A percentile compares a stretch with the other conserved stretches of the same genome.
phyloP scores from a whole-genome alignment of 345 rosid species.

The Brassica nigra region DNA sequence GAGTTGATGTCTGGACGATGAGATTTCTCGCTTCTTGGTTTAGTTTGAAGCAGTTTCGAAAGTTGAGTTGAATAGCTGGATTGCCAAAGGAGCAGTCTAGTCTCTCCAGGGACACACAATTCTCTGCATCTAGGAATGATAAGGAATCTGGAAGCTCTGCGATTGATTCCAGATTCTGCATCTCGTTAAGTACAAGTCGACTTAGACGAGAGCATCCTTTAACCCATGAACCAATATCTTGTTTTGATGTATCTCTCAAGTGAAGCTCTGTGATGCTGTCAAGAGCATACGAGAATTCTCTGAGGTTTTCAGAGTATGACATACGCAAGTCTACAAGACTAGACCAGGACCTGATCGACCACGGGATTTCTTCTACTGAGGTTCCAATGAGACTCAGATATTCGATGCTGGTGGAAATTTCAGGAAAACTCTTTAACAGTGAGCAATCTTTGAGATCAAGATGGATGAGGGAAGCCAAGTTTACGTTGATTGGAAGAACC shows the following conservation, averaged over 20 bases:
- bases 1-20: not conserved
- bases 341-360: no score
- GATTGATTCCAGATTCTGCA: not conserved
- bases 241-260: not conserved
- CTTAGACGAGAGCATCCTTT: not conserved
- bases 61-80: not conserved
- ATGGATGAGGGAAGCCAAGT: no score
- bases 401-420: no score
- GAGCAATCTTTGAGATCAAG: no score
- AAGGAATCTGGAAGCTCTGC: not conserved
- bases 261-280: not conserved
- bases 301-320: no score
- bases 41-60: not conserved
- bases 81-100: not conserved
- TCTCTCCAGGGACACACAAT: not conserved
- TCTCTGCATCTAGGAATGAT: not conserved
- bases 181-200: not conserved
- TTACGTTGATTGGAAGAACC: no score
- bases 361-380: no score
- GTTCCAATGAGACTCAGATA: no score
- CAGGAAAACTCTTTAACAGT: no score
- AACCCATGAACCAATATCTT: not conserved
- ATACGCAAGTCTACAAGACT: no score
- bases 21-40: not conserved
- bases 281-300: no score